Conservation (phyloP, 371 early-diverging fungal species). For the Sporodiniella umbellata region DNA sequence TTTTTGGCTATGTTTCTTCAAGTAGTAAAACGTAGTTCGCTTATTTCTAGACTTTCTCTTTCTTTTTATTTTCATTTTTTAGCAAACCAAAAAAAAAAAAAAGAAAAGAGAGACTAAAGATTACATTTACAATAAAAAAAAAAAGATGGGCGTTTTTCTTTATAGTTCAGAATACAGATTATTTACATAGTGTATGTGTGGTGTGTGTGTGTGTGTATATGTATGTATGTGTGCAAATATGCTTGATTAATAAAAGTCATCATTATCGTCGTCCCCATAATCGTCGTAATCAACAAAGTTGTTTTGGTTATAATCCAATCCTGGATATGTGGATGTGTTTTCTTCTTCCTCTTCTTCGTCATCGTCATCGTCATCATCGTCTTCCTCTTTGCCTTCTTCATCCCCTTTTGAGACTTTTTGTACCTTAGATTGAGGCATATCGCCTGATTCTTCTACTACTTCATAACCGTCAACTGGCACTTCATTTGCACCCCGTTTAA, state of each 20-base stretch:
- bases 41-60: no score
- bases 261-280: background rate
- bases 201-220: no score
- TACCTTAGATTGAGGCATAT: slow-evolving; percentile 13
- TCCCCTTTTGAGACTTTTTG: slow-evolving; percentile 6
- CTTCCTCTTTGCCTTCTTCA: background rate
- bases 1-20: no score
- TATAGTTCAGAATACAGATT: no score
- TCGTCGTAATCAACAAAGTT: background rate
- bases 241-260: background rate
- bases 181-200: no score
- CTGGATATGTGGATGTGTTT: background rate
- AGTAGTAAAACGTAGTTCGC: no score
- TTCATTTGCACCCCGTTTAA: slow-evolving; percentile 2
- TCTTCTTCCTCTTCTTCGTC: background rate
- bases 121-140: no score
- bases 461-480: slow-evolving; percentile 32
- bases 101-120: no score
- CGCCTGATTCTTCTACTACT: slow-evolving; percentile 51
- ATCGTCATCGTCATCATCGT: background rate
- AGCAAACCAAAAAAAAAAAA: no score
- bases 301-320: background rate
- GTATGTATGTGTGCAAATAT: no score
- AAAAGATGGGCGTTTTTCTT: no score
- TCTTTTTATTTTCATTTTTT: no score